These are phyloP conservation scores for Iris pallida DNA, from an alignment of 116 monocot genomes.

Conservation along the genomic window DNA sequence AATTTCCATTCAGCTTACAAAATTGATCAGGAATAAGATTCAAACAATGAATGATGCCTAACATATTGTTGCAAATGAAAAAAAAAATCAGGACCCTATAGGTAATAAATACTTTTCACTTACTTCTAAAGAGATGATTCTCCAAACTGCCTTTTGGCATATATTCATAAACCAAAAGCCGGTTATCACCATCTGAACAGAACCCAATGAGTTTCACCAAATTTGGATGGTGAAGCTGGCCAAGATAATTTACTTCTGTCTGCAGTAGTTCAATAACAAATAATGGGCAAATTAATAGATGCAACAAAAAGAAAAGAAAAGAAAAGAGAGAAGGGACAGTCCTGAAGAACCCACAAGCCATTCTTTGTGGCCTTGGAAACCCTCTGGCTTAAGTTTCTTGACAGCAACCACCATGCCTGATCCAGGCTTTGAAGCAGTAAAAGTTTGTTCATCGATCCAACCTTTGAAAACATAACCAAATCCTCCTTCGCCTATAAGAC, in stretches of 20 bases:
- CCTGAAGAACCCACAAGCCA: conserved; percentile 24
- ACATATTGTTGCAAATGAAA: too few relatives aligned
- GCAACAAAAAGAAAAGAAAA: background rate
- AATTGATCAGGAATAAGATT: too few relatives aligned
- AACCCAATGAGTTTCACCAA: conserved; percentile 43
- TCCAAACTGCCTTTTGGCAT: conserved; percentile 42
- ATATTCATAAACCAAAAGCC: conserved; percentile 39
- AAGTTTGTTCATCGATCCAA: conserved; percentile 37
- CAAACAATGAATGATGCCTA: too few relatives aligned
- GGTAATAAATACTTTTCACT: conserved; percentile 1
- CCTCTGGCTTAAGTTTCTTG: conserved; percentile 41
- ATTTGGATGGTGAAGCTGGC: conserved; percentile 34
- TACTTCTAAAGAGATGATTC: conserved; percentile 48
- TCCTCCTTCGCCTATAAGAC: conserved; percentile 43
- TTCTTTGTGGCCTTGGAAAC: conserved; percentile 48
- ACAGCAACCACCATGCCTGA: conserved; percentile 35
- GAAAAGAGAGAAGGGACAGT: background rate
- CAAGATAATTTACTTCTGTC: conserved; percentile 30
- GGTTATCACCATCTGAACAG: conserved; percentile 29
- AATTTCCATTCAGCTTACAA: too few relatives aligned
- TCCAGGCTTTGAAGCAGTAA: conserved; percentile 37
- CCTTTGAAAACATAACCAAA: conserved; percentile 40
- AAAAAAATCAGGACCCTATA: too few relatives aligned
- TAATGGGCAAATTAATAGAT: background rate
- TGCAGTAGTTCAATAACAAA: background rate